phyloP scores from a whole-genome alignment of 495 filamentous ascomycete genomes.

The Poronia punctata region DNA sequence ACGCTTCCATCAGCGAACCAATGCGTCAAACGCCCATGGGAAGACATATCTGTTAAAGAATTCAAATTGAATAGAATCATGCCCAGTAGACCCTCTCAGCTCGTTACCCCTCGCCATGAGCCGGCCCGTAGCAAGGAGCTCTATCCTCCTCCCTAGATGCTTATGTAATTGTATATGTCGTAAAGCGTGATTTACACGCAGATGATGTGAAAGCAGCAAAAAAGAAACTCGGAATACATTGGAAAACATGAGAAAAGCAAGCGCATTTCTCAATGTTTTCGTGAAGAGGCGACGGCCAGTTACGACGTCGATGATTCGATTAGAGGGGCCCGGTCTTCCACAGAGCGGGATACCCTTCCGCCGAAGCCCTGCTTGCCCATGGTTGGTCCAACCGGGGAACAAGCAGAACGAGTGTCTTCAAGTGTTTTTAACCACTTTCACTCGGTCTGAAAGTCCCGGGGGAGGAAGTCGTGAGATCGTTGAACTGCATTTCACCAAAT shows the following conservation, averaged over 20 bases:
- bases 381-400: not conserved
- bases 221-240: not conserved
- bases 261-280: conserved; percentile 2
- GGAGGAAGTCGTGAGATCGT: conserved; percentile 22
- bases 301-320: no score
- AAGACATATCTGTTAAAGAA: not conserved
- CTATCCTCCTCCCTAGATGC: conserved; percentile 6
- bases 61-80: not conserved
- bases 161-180: conserved; percentile 11
- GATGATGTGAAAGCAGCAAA: not conserved
- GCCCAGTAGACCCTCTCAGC: conserved; percentile 3
- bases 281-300: no score
- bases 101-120: not conserved
- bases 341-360: not conserved
- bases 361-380: not conserved
- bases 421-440: conserved; percentile 4
- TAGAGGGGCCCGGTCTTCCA: not conserved
- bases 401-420: no score
- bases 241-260: not conserved
- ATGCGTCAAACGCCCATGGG: no score
- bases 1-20: no score
- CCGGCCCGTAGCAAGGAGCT: conserved; percentile 1
- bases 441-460: not conserved
- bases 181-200: conserved; percentile 1
- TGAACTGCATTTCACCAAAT: conserved; percentile 26